These are phyloP conservation scores for Trichomonascus vanleenenianus DNA, from an alignment of 805 yeast genomes.

Conservation along the genomic window DNA sequence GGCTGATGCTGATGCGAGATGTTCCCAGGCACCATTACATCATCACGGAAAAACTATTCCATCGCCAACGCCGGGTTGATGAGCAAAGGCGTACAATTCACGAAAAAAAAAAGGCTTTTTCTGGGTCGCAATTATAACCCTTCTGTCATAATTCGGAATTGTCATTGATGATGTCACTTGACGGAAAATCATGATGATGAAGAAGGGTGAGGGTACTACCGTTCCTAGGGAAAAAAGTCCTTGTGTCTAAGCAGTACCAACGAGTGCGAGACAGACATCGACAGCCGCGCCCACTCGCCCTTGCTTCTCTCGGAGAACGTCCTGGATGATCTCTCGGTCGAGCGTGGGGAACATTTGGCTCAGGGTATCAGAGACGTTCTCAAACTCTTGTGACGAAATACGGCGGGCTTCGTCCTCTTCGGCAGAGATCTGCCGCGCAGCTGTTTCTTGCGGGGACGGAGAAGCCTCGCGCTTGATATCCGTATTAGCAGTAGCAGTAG, in stretches of 20 bases:
- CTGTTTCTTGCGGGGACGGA: constrained; percentile 24
- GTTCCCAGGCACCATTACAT: no score
- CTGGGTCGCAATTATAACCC: no score
- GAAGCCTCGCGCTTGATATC: background rate
- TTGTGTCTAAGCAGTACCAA: constrained; percentile 1
- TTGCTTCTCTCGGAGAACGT: constrained; percentile 57
- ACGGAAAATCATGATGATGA: background rate
- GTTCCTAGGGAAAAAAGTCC: background rate
- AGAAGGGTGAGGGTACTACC: background rate
- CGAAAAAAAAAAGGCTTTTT: no score
- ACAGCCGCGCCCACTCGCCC: constrained; percentile 67
- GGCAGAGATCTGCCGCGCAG: constrained; percentile 31
- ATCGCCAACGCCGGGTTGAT: no score
- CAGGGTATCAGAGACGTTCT: constrained; percentile 42
- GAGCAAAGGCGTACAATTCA: no score
- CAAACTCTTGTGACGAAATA: constrained; percentile 37
- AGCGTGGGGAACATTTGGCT: constrained; percentile 68
- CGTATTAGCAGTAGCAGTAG: constrained; percentile 5
- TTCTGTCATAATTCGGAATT: no score
- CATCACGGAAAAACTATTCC: no score
- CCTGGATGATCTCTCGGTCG: constrained; percentile 61
- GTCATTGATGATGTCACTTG: no score
- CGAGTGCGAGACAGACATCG: constrained; percentile 45
- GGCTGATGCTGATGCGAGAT: no score
- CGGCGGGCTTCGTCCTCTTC: constrained; percentile 33